Percentiles rank a stretch among this genome's conserved stretches.
Conservation (phyloP, 768 basidiomycete genomes). For the Mycena capillaripes region DNA sequence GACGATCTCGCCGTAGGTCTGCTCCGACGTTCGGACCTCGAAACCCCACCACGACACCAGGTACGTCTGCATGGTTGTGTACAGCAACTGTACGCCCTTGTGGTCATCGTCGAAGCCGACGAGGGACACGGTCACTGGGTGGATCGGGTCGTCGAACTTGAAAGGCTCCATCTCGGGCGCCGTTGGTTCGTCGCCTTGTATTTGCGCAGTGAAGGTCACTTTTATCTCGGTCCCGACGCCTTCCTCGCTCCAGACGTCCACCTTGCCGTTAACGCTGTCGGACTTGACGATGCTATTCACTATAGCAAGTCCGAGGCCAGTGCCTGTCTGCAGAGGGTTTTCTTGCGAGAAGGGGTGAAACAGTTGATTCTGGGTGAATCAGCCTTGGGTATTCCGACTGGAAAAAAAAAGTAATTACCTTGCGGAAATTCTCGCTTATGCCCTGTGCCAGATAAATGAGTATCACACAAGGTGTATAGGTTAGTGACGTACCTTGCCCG, state of each 20-base stretch:
- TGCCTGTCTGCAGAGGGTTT: conserved; percentile 93
- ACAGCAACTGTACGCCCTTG: conserved; percentile 78
- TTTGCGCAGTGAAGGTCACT: conserved; percentile 84
- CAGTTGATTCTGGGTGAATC: conserved; percentile 78
- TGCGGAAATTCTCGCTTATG: conserved; percentile 93
- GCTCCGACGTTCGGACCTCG: conserved; percentile 54
- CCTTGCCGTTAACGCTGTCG: conserved; percentile 88
- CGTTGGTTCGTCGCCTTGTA: conserved; percentile 50
- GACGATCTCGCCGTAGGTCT: conserved; percentile 76
- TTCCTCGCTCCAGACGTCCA: conserved; percentile 95
- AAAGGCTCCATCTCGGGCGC: conserved; percentile 62
- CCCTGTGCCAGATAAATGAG: conserved; percentile 59
- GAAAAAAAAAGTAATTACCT: conserved; percentile 58
- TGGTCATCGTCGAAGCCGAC: conserved; percentile 78
- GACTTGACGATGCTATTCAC: conserved; percentile 93
- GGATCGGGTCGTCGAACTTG: conserved; percentile 53
- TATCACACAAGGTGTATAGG: background rate
- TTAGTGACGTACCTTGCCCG: conserved; percentile 76
- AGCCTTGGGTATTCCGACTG: background rate
- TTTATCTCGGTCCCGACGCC: conserved; percentile 93
- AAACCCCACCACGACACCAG: conserved; percentile 86
- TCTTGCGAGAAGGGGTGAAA: conserved; percentile 99
- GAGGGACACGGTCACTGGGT: conserved; percentile 72
- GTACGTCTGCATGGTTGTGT: conserved; percentile 73
- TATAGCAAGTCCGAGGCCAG: conserved; percentile 94